Conservation (phyloP, 306 rosid species). For the Psophocarpus tetragonolobus region DNA sequence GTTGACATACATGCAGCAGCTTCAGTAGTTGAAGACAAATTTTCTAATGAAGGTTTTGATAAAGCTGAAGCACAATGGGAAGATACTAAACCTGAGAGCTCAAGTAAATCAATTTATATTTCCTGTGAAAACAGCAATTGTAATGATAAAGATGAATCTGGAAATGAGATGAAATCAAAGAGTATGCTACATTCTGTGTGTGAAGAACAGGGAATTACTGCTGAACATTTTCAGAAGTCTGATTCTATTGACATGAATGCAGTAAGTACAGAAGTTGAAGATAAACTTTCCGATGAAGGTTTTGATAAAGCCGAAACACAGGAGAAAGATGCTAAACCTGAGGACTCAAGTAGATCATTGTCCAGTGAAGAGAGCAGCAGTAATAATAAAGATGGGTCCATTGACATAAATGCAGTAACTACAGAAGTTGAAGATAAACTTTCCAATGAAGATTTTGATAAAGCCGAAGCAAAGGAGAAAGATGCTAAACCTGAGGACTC, state of each 20-base stretch:
- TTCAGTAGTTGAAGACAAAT: conserved; percentile 35
- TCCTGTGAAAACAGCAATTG: neutral
- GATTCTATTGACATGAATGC: conserved; percentile 39
- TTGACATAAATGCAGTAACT: conserved; percentile 41
- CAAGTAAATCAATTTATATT: conserved; percentile 37
- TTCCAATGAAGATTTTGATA: conserved; percentile 31
- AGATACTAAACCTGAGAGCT: conserved; percentile 38
- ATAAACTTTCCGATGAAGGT: neutral
- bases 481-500: conserved; percentile 38
- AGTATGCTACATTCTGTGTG: conserved; percentile 40
- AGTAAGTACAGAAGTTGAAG: conserved; percentile 25
- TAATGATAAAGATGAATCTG: neutral
- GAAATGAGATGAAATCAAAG: conserved; percentile 26
- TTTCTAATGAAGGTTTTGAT: conserved; percentile 31
- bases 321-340: conserved; percentile 37
- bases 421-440: conserved; percentile 32
- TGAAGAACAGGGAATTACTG: conserved; percentile 37
- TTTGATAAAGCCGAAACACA: conserved; percentile 36
- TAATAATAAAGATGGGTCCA: conserved; percentile 9
- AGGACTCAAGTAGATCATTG: conserved; percentile 33
- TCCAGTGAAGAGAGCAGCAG: neutral
- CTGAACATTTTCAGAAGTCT: conserved; percentile 34
- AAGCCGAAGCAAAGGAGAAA: conserved; percentile 32
- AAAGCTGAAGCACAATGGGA: conserved; percentile 34
- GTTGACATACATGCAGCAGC: conserved; percentile 43